Base-by-base conservation (phyloP, 441 rosid species). In the Mallotus japonicus region DNA sequence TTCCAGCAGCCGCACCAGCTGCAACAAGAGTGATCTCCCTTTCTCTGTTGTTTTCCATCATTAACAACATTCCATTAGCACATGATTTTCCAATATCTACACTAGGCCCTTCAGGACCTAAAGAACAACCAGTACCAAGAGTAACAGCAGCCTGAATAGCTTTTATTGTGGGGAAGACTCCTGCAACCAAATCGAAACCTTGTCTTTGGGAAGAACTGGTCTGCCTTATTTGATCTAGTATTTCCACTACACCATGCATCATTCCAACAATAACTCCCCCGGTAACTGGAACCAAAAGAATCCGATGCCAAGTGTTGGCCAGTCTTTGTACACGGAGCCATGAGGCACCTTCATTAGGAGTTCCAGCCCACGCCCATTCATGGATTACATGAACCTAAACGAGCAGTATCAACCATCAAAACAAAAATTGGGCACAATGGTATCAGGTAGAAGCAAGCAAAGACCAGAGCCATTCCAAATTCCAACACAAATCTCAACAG, bases 331-430 rank as follows among this genome's bases (percentile, higher is more conserved):
- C 70, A 14, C 97, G 95, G 37, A 95, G 90, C 97, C 97, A 95
- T 47, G 99, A 90, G n/a, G 99, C 94, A 75, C 97, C 97, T 75
- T 94, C 99, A 50, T 84, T 88, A 0, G 99, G 99, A 56, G 97
- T 95, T 63, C 99, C 99, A 22, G 96, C 97, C 99, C 99, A 92
- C 34, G 95, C 94, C 97, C 95, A 95, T 75, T 90, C 97, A 81
- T 92, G 99, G 76, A 89, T 95, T 16, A 90, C 73, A 67, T 88
- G 97, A 84, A 89, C 99, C 97, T 94, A 77, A 47, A 83, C 50
- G 53, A 28, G 32, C 32, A 54, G 60, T 47, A 67, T 19, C 6
- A 42, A 61, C 32, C 59, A 71, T 49, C 28, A 17, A 17, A 71
- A 28, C 28, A 28, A 28, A 28, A 28, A 28, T 28, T 28, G 32